Conservation (phyloP, 1,139 yeast species). For the Magnusiomyces suaveolens region DNA sequence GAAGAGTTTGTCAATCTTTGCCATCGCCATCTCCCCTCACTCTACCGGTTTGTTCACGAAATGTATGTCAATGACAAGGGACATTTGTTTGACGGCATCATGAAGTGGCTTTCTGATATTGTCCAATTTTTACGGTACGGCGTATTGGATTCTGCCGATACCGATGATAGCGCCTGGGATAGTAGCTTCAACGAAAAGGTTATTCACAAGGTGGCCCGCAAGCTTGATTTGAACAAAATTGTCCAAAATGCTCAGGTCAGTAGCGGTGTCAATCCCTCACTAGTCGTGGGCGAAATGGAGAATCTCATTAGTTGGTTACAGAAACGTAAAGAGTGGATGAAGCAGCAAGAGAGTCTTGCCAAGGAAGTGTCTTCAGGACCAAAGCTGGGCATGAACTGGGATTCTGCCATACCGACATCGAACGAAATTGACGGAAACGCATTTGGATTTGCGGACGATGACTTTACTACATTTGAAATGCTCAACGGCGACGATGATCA, state of each 20-base stretch:
- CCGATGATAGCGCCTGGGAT: neutral
- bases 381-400: conserved; percentile 43
- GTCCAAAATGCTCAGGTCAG: conserved; percentile 28
- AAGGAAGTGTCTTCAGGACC: conserved; percentile 23
- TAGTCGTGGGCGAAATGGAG: conserved; percentile 39
- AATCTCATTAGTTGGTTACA: conserved; percentile 38
- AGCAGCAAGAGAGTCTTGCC: conserved; percentile 25
- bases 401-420: conserved; percentile 31
- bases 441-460: conserved; percentile 52
- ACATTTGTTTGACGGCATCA: conserved; percentile 52
- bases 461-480: conserved; percentile 43
- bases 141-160: neutral
- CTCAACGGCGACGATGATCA: conserved; percentile 30
- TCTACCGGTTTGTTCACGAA: conserved; percentile 67
- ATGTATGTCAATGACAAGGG: conserved; percentile 68
- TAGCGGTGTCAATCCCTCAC: conserved; percentile 36
- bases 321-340: conserved; percentile 35
- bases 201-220: conserved; percentile 20
- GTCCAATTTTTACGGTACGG: conserved; percentile 54
- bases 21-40: conserved; percentile 57
- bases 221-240: conserved; percentile 30
- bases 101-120: conserved; percentile 59
- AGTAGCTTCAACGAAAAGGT: neutral
- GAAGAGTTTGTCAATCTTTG: conserved; percentile 54
- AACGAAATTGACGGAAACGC: conserved; percentile 40